Evolutionary conservation across 2,329 filamentous ascomycete species (phyloP).

Genomic region (Penicillium sp.): DNA sequence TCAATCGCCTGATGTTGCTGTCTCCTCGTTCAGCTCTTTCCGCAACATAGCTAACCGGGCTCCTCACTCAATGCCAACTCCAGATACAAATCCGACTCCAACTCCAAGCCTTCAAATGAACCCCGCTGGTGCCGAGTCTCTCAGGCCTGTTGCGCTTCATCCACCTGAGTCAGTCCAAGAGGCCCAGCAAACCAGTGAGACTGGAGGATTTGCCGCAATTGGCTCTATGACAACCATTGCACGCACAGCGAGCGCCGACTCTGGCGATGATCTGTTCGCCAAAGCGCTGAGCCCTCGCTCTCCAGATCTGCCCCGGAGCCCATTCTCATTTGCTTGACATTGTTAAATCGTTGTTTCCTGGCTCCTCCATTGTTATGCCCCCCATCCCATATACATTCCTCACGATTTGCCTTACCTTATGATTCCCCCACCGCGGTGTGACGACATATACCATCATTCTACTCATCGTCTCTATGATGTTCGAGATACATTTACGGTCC

Average conservation of each 20-base stretch:
- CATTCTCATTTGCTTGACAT: slow-evolving; percentile 67
- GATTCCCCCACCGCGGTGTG: slow-evolving; percentile 36
- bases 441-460: slow-evolving; percentile 21
- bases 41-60: slow-evolving; percentile 48
- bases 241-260: slow-evolving; percentile 53
- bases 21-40: slow-evolving; percentile 67
- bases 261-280: slow-evolving; percentile 84
- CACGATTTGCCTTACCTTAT: slow-evolving; percentile 30
- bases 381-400: slow-evolving; percentile 15
- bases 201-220: slow-evolving; percentile 32
- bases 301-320: slow-evolving; percentile 83
- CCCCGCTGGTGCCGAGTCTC: slow-evolving; percentile 22
- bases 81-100: slow-evolving; percentile 36
- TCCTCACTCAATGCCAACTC: slow-evolving; percentile 26
- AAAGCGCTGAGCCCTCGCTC: slow-evolving; percentile 84
- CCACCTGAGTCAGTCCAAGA: slow-evolving; percentile 49
- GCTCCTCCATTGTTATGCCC: slow-evolving; percentile 5
- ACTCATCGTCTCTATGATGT: slow-evolving; percentile 9
- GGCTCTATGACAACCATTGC: slow-evolving; percentile 28
- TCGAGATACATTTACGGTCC: slow-evolving; percentile 12
- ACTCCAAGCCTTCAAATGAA: slow-evolving; percentile 24
- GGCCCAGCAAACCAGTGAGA: slow-evolving; percentile 37
- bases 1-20: slow-evolving; percentile 67
- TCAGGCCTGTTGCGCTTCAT: slow-evolving; percentile 44
- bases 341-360: slow-evolving; percentile 3